These are phyloP conservation scores for Neurospora africana DNA, from an alignment of 495 filamentous ascomycete genomes.

Conservation along the genomic window DNA sequence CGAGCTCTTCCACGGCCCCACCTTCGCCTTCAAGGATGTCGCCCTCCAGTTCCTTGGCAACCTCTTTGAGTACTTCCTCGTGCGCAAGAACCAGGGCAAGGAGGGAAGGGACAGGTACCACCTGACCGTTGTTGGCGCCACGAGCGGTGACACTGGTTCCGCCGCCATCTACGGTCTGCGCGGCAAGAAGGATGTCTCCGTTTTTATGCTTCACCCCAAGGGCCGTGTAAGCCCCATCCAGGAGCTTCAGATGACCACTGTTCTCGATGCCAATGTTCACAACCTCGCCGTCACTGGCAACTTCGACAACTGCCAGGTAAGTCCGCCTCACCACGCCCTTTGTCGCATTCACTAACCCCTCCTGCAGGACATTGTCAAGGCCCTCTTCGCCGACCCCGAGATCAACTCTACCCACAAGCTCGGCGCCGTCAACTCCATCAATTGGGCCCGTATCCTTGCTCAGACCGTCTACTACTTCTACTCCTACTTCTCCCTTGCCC, in stretches of 20 bases:
- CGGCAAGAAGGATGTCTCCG: slow-evolving; percentile 91
- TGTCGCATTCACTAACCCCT: not conserved
- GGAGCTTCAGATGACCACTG: slow-evolving; percentile 91
- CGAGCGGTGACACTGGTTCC: slow-evolving; percentile 87
- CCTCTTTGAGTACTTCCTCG: slow-evolving; percentile 90
- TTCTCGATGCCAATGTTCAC: slow-evolving; percentile 78
- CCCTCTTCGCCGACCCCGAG: slow-evolving; percentile 70
- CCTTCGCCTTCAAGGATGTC: slow-evolving; percentile 89
- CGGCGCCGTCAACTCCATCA: slow-evolving; percentile 83
- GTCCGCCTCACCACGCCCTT: not conserved
- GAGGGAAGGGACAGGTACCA: slow-evolving; percentile 64
- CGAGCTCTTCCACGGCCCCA: slow-evolving; percentile 96
- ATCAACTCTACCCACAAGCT: slow-evolving; percentile 66
- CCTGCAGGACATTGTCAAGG: slow-evolving; percentile 82
- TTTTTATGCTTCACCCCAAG: slow-evolving; percentile 82
- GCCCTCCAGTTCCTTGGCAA: slow-evolving; percentile 89
- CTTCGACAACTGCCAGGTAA: slow-evolving; percentile 88
- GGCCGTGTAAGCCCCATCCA: slow-evolving; percentile 78
- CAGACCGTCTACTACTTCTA: slow-evolving; percentile 92
- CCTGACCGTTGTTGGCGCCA: slow-evolving; percentile 83
- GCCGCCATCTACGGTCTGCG: slow-evolving; percentile 94
- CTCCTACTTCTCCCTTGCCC: slow-evolving; percentile 70
- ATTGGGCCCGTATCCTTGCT: slow-evolving; percentile 81
- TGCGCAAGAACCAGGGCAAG: slow-evolving; percentile 69
- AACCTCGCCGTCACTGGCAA: slow-evolving; percentile 76